phyloP scores from a whole-genome alignment of 2,329 filamentous ascomycete genomes.

The Xylariaceae sp. region DNA sequence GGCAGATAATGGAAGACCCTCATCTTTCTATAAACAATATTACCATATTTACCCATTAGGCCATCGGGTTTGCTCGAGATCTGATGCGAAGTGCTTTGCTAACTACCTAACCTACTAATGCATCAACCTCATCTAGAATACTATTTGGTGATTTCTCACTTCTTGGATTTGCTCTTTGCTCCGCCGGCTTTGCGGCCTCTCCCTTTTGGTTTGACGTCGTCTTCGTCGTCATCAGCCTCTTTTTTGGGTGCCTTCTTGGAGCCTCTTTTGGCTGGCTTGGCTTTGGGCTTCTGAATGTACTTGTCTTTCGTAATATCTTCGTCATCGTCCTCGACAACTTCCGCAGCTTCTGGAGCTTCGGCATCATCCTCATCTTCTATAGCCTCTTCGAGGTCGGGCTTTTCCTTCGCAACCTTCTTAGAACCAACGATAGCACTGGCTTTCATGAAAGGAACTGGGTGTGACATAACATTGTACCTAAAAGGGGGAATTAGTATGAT shows the following conservation, averaged over 20 bases:
- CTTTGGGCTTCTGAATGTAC: conserved; percentile 89
- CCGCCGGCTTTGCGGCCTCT: conserved; percentile 25
- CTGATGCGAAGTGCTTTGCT: background rate
- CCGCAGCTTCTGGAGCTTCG: conserved; percentile 53
- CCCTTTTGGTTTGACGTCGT: conserved; percentile 40
- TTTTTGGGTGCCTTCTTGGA: conserved; percentile 36
- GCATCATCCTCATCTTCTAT: conserved; percentile 85
- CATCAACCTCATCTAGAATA: conserved; percentile 2
- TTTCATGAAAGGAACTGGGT: conserved; percentile 96
- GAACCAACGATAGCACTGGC: conserved; percentile 70
- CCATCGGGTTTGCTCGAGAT: background rate
- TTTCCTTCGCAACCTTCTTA: conserved; percentile 67
- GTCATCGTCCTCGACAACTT: conserved; percentile 69
- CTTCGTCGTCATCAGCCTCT: conserved; percentile 45
- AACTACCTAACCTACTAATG: background rate
- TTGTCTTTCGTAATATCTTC: conserved; percentile 85
- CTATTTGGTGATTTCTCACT: conserved; percentile 21
- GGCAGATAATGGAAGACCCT: background rate
- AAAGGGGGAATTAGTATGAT: conserved; percentile 15
- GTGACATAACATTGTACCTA: conserved; percentile 80
- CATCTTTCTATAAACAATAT: conserved; percentile 2
- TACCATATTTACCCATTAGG: background rate
- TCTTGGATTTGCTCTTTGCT: conserved; percentile 32
- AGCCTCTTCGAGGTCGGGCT: conserved; percentile 92
- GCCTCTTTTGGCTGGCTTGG: conserved; percentile 54